Percentiles rank a stretch among this genome's conserved stretches.
Evolutionary conservation across 495 filamentous ascomycete species (phyloP).

Genomic region (Hyaloscypha hepaticicola): DNA sequence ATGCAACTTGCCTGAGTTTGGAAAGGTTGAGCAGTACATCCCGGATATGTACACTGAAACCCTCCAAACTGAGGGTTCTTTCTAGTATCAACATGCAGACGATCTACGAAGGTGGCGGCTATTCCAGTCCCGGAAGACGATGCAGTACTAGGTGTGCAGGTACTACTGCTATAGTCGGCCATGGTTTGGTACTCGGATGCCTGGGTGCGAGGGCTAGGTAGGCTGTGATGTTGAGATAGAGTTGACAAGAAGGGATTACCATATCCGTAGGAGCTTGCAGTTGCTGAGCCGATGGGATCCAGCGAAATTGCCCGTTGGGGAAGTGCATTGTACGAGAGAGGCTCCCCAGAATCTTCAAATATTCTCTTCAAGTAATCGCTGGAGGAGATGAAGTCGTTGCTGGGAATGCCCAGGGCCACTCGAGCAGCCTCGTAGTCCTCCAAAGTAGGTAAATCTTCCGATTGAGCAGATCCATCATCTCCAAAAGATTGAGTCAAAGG

Average conservation of each 20-base stretch:
- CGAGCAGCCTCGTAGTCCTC: not conserved
- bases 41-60: slow-evolving; percentile 61
- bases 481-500: not conserved
- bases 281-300: no score
- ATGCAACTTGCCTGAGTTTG: slow-evolving; percentile 65
- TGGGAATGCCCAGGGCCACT: not conserved
- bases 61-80: slow-evolving; percentile 41
- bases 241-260: no score
- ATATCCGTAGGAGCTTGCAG: no score
- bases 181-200: no score
- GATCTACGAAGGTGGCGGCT: no score
- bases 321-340: no score
- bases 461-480: not conserved
- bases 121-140: no score
- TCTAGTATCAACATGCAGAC: slow-evolving; percentile 15
- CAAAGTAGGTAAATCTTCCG: not conserved
- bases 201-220: no score
- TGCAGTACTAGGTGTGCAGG: no score
- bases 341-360: slow-evolving; percentile 1
- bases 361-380: not conserved
- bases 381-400: not conserved
- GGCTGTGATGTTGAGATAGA: no score
- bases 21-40: slow-evolving; percentile 82
- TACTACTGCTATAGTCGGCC: no score
- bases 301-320: no score